Base-by-base conservation (phyloP, 306 rosid genomes). In the Begonia fuchsioides region DNA sequence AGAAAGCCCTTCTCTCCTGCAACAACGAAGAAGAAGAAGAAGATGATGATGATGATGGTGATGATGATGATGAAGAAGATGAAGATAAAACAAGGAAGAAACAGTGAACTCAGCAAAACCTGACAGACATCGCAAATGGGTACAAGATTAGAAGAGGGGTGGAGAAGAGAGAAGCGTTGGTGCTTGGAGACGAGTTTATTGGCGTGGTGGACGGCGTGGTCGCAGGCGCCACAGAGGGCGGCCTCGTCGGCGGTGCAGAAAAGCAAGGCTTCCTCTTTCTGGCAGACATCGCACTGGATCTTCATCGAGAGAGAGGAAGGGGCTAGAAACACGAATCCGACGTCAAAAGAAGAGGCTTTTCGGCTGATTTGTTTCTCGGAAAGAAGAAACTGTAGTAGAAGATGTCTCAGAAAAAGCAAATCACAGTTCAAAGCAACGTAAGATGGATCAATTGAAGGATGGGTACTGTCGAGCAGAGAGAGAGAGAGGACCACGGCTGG, bases 181-280 rank as follows among this genome's bases (percentile, higher is more conserved):
- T 90, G 95, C 46, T 85, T 90, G 65, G 87, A 77, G 38, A 93
- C 94, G 51, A 79, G 92, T 65, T 81, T 77, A 63, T 90, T 81
- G 67, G 94, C 95, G 12, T 77, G 81, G 76, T 90, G 98, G 76
- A 90, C 83, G 5, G 81, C 85, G 72, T 71, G 94, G 68, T 90
- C 98, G 56, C 96, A 85, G 57, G 61, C 56, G 53, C 54, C 61
- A 13, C 98, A 90, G 10, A 90, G 83, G 26, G 81, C 96, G n/a
- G 94, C 98, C 68, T 90, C 96, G 56, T 90, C 96, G 64, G 95
- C 96, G 61, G 92, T 85, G 77, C 96, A 90, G 73, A 70, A 90
- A 1, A 90, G 74, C 0, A 81, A 70, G 19, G 94, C 96, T 10
- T 85, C 79, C 43, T 63, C 53, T 49, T 75, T 76, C 59, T 44